Base-by-base conservation (phyloP, 164 flowering plant genomes). In the Euptelea pleiosperma region DNA sequence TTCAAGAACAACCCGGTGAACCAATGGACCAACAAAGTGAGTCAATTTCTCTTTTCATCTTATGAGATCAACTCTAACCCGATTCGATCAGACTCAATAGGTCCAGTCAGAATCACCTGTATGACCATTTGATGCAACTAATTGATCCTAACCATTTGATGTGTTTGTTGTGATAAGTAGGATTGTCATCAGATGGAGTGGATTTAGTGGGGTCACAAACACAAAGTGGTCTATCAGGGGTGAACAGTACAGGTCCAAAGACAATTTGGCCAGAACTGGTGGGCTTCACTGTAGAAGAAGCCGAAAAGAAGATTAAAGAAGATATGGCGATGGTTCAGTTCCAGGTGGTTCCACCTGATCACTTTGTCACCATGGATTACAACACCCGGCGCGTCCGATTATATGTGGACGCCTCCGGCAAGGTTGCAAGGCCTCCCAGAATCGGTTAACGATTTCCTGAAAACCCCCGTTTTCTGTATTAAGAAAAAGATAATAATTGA, bases 241-340 rank as follows among this genome's bases (percentile, higher is more conserved):
- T n/a, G n/a, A n/a, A n/a, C n/a, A n/a, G 58, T 16, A 16, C 51
- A 11, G 59, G 40, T 36, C 40, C 43, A 37, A 73, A 69, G 56
- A 64, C 33, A 43, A 30, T 45, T n/a, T 84, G 86, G 85, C 80
- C 86, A 3, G 86, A 82, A 58, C 44, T 79, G 57, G 83, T 84
- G 16, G 83, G 89, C 0, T 28, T 73, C 15, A 52, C 54, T 1
- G 64, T 57, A 3, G 83, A 78, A 64, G 83, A 77, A 62, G 85
- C 86, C 6, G 70, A 73, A 47, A 65, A 37, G 5, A 79, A 67
- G 65, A 84, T 84, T 7, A 77, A 69, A 58, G 70, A 63, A 59
- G 85, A 78, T 10, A 70, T 43, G 73, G 72, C 78, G 0, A 48
- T 40, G 28, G 75, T 55, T 37, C 39, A 25, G 7, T 25, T 76